Conservation (phyloP, 2,329 filamentous ascomycete genomes). For the Trichoderma afroharzianum region DNA sequence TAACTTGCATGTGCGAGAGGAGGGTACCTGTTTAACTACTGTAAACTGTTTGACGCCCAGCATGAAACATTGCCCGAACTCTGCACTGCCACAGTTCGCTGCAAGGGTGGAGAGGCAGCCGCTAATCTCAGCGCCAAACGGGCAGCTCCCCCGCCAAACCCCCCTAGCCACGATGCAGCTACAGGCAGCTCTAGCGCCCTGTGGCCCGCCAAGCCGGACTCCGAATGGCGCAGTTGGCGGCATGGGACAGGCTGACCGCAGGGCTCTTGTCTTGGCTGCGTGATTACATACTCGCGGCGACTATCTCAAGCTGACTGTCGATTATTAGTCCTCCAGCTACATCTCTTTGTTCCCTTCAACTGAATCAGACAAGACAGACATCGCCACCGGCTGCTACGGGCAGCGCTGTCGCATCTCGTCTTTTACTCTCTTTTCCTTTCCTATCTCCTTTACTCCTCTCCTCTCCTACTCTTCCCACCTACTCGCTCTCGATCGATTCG, state of each 20-base stretch:
- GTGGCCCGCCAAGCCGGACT: slow-evolving; percentile 5
- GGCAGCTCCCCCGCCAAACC: background rate
- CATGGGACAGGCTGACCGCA: background rate
- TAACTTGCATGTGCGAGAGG: background rate
- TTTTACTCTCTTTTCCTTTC: too few species aligned
- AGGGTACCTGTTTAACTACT: background rate
- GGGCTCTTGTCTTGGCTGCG: background rate
- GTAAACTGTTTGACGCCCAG: too few species aligned
- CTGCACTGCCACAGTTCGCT: background rate
- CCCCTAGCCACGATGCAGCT: background rate
- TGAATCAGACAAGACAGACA: background rate
- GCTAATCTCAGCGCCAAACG: background rate
- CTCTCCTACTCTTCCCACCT: background rate
- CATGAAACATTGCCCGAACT: background rate
- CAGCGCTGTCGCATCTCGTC: background rate
- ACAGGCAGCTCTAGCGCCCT: background rate
- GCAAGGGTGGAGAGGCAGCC: background rate
- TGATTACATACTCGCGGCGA: background rate
- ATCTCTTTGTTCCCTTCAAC: background rate
- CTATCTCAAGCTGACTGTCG: background rate
- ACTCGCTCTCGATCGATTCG: background rate
- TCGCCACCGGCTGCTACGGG: background rate
- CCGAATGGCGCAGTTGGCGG: background rate
- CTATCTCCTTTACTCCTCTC: background rate
- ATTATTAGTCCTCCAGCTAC: background rate